Evolutionary conservation across 805 yeast genomes (phyloP), one percentile per base, ranked within the genome.

Genomic region (Clavispora asparagi): DNA sequence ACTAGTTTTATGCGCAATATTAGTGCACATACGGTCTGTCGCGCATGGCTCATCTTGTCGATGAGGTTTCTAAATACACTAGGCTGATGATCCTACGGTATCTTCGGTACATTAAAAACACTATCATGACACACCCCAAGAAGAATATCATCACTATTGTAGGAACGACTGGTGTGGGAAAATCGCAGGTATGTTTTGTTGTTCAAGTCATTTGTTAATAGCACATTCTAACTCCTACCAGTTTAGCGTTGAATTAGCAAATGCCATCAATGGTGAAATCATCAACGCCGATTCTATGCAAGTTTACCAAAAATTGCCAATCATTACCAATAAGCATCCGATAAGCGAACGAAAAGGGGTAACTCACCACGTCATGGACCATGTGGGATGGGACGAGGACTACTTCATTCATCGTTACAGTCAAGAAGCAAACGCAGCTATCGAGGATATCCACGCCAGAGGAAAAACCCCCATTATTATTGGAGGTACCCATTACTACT

Each of bases 201-300:
- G 8, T 27, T n/a, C 13, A 13, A 6, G 13, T n/a, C 16, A 13
- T n/a, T 10, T 12, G 12, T 17, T 6, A 6, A 16, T 10, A 37
- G 14, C 12, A 7, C 13, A 23, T 14, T 3, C 48, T 48, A 45
- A 42, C 53, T 46, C 37, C n/a, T 6, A 9, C 7, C 40, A 81
- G 75, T 77, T 87, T 49, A 78, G 88, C 40, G 80, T 89, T 2
- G 92, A 89, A 49, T 62, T 94, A 17, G 97, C 97, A 10, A 74
- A 78, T 54, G 74, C 75, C 26, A 76, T 85, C 43, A 77, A 83
- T 59, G 98, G 98, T 17, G 98, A 94, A 60, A 75, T 94, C 52
- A 86, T 94, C 52, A 94, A 94, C 64, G 96, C 96, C 0, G 99
- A 94, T 62, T 89, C 98, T 1, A 91, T 94, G 97, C 99, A 94